Evolutionary conservation across 2,329 filamentous ascomycete species (phyloP), one percentile per base, ranked within the genome.

Genomic region (Penicillium glabrum): DNA sequence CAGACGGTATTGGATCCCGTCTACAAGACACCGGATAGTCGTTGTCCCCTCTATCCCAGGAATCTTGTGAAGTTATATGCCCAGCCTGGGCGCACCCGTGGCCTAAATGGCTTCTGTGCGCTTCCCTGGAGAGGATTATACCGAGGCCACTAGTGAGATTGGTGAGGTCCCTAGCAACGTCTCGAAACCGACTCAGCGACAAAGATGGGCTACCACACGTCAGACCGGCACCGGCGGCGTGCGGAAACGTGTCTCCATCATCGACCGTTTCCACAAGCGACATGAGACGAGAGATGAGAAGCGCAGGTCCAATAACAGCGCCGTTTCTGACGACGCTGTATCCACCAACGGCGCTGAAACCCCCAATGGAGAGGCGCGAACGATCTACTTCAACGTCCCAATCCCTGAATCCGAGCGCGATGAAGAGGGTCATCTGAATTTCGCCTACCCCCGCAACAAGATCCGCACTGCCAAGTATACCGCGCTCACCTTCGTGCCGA

Each of bases 381-480:
- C 64, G 44, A 60, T 73, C 23, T 98, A 89, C 78, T 95, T 98
- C 82, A 97, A 97, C 74, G 76, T 88, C 29, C 88, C 91, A 8
- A 80, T 99, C 51, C 92, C 95, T 1, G 79, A 83, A 44, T 83
- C 88, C 24, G 84, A 89, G 62, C 82, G 88, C 67, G 91, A 97
- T 70, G 90, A 95, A 60, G 86, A 96, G 46, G 95, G 93, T 35
- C 82, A 86, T 57, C 89, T 92, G 2, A 73, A 80, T 53, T 81
- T 84, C 56, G 80, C 84, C 23, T 99, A 89, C 74, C 83, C 90
- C 48, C 84, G 93, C 64, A 99, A 99, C 81, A 99, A 99, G 82
- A 96, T 99, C 73, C 85, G 96, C 66, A 99, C 95, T 3, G 91
- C 95, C 58, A 99, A 98, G 77, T 99, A 99, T 75, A 99, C 95